A percentile compares a stretch with the other conserved stretches of the same genome.
These are phyloP conservation scores for Trapa incisa DNA, from an alignment of 345 rosid genomes.

Conservation along the genomic window DNA sequence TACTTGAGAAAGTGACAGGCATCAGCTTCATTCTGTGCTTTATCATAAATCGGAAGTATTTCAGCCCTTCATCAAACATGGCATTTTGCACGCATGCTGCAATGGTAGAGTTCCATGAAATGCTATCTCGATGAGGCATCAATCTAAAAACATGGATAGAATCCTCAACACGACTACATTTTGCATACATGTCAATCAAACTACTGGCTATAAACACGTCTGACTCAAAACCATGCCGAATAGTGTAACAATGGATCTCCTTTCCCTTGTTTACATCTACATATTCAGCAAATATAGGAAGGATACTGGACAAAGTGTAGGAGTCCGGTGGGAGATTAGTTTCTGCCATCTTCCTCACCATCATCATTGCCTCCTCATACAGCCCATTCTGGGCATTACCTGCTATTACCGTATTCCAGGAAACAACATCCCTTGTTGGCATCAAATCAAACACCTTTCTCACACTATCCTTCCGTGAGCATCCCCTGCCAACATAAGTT, in stretches of 20 bases:
- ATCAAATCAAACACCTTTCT: conserved; percentile 53
- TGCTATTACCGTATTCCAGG: conserved; percentile 71
- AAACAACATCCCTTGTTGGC: conserved; percentile 66
- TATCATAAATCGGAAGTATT: conserved; percentile 51
- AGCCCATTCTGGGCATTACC: conserved; percentile 57
- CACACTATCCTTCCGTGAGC: conserved; percentile 23
- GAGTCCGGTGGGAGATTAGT: conserved; percentile 52
- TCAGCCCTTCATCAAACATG: conserved; percentile 46
- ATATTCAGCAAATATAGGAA: conserved; percentile 59
- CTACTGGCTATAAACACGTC: conserved; percentile 54
- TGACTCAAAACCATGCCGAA: conserved; percentile 42
- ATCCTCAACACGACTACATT: conserved; percentile 43
- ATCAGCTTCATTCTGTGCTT: conserved; percentile 39
- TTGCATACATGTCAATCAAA: conserved; percentile 77
- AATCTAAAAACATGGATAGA: conserved; percentile 32
- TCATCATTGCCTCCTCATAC: conserved; percentile 48
- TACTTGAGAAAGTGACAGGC: conserved; percentile 55
- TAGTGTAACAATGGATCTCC: conserved; percentile 70
- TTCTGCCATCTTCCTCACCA: conserved; percentile 57
- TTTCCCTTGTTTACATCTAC: conserved; percentile 51
- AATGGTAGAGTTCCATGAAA: conserved; percentile 69
- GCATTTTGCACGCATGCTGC: conserved; percentile 74
- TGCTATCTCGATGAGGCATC: conserved; percentile 36
- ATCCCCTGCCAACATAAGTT: neutral
- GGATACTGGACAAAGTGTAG: conserved; percentile 68